Evolutionary conservation across 1,139 yeast species (phyloP).

Genomic region (Wickerhamomyces sp.): DNA sequence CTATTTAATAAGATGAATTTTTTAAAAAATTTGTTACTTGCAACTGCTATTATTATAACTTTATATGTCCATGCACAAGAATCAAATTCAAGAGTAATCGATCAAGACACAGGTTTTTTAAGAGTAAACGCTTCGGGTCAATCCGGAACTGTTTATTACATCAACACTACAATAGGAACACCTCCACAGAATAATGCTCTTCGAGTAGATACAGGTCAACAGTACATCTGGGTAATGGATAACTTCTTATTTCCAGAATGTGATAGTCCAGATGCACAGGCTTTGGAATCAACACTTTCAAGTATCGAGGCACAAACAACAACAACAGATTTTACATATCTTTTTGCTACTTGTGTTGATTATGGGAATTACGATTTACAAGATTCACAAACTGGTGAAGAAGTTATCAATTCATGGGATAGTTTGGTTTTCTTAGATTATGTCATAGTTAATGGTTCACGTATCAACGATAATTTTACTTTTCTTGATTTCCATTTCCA

Average conservation of each 20-base stretch:
- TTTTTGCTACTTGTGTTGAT: conserved; percentile 6
- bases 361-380: conserved; percentile 13
- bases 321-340: background rate
- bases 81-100: too few relatives aligned
- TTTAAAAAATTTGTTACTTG: too few relatives aligned
- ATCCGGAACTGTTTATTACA: conserved; percentile 5
- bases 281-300: background rate
- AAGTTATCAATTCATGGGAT: conserved; percentile 1
- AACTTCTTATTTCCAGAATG: conserved; percentile 6
- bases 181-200: conserved; percentile 30
- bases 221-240: conserved; percentile 35
- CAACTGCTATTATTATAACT: too few relatives aligned
- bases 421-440: conserved; percentile 14
- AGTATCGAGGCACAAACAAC: background rate
- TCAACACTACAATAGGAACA: conserved; percentile 31
- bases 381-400: conserved; percentile 4
- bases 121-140: background rate
- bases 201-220: conserved; percentile 37
- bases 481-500: conserved; percentile 3
- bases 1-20: too few relatives aligned
- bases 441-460: conserved; percentile 15
- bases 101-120: too few relatives aligned
- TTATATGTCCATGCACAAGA: too few relatives aligned
- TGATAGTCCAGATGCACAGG: background rate
- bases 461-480: conserved; percentile 7